Conservation (phyloP, 352 stramenopile species). For the Phytophthora sp. region DNA sequence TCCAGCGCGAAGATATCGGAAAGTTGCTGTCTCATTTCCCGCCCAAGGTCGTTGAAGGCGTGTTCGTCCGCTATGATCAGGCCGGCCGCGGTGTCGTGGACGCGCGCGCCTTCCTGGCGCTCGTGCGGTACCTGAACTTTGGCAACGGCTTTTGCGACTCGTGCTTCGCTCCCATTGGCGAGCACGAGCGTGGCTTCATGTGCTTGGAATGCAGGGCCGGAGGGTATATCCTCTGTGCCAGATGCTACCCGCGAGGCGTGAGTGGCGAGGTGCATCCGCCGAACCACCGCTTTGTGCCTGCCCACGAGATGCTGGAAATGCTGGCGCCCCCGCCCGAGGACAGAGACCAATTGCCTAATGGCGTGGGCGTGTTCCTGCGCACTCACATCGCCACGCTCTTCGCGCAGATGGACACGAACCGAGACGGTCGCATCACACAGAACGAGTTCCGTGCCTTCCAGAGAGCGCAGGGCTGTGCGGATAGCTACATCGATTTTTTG, state of each 20-base stretch:
- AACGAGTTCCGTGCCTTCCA: conserved; percentile 39
- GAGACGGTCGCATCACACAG: conserved; percentile 33
- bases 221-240: conserved; percentile 44
- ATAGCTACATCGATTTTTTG: conserved; percentile 47
- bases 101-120: conserved; percentile 39
- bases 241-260: conserved; percentile 38
- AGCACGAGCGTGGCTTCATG: conserved; percentile 46
- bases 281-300: conserved; percentile 38
- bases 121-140: conserved; percentile 55
- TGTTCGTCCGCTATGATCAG: conserved; percentile 45
- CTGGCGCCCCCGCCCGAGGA: conserved; percentile 30
- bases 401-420: conserved; percentile 33
- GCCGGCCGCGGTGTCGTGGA: conserved; percentile 39
- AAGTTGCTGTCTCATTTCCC: conserved; percentile 40
- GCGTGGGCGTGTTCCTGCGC: conserved; percentile 41
- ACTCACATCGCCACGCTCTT: conserved; percentile 41
- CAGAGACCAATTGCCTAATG: conserved; percentile 40
- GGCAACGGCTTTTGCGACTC: conserved; percentile 51
- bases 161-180: conserved; percentile 45
- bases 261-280: conserved; percentile 33
- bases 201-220: conserved; percentile 41
- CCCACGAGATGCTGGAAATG: conserved; percentile 42
- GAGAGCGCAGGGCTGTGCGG: conserved; percentile 31
- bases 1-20: conserved; percentile 41
- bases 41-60: conserved; percentile 37